Percentiles rank a stretch among this genome's conserved stretches.
These are phyloP conservation scores for Aspergillus costaricaensis DNA, from an alignment of 2,329 filamentous ascomycete species.

Conservation along the genomic window DNA sequence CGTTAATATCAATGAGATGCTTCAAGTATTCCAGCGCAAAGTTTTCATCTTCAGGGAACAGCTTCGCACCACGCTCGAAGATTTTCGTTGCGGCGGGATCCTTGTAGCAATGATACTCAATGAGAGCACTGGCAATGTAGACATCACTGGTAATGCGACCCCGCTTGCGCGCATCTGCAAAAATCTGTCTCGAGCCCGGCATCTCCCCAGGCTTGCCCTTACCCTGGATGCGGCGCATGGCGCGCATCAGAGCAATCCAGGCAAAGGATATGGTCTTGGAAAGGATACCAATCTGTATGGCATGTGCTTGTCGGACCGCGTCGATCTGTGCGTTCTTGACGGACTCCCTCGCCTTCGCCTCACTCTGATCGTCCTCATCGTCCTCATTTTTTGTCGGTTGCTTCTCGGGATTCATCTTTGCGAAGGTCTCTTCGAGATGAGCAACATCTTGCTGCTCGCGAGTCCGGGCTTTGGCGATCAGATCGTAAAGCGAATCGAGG, in stretches of 20 bases:
- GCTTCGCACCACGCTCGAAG: constrained; percentile 87
- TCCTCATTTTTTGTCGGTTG: constrained; percentile 51
- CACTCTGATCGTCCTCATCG: constrained; percentile 56
- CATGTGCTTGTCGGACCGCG: constrained; percentile 65
- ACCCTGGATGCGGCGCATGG: constrained; percentile 92
- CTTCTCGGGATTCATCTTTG: constrained; percentile 42
- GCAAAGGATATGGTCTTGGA: constrained; percentile 86
- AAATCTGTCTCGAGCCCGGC: constrained; percentile 80
- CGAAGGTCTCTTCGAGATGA: constrained; percentile 57
- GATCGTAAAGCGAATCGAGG: constrained; percentile 82
- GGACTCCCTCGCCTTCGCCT: constrained; percentile 53
- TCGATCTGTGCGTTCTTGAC: constrained; percentile 58
- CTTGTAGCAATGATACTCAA: constrained; percentile 95
- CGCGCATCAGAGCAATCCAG: constrained; percentile 92
- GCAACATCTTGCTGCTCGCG: constrained; percentile 65
- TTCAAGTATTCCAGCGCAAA: constrained; percentile 97
- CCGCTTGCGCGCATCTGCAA: constrained; percentile 81
- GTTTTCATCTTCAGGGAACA: constrained; percentile 90
- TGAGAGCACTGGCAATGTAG: constrained; percentile 87
- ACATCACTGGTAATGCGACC: constrained; percentile 92
- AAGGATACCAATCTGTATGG: constrained; percentile 71
- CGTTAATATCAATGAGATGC: constrained; percentile 87
- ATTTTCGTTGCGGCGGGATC: constrained; percentile 91
- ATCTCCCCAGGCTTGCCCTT: constrained; percentile 69
- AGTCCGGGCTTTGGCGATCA: constrained; percentile 70